These are phyloP conservation scores for Lactifluus volemus DNA, from an alignment of 768 basidiomycete species.

Conservation along the genomic window DNA sequence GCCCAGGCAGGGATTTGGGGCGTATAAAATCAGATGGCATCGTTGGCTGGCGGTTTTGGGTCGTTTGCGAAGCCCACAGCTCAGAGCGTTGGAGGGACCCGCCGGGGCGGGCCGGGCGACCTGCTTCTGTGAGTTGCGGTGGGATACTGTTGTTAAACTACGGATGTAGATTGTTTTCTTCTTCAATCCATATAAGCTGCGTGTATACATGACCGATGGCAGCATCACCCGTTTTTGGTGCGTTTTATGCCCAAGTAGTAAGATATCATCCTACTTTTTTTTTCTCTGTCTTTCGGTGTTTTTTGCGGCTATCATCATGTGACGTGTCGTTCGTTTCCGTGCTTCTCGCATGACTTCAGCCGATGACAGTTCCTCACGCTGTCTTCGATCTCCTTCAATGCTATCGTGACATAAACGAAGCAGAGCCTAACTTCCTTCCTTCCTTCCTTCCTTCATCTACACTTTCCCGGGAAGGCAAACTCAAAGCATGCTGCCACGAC, in stretches of 20 bases:
- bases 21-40: conserved; percentile 15
- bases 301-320: not conserved
- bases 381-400: not conserved
- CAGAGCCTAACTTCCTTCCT: too few species aligned
- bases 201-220: too few species aligned
- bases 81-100: conserved; percentile 19
- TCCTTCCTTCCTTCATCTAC: too few species aligned
- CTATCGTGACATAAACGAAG: too few species aligned
- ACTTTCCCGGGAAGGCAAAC: too few species aligned
- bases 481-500: not conserved
- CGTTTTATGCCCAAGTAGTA: not conserved
- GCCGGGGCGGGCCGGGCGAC: conserved; percentile 31
- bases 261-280: not conserved
- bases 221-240: not conserved
- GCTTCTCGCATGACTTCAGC: not conserved
- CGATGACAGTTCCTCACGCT: too few species aligned
- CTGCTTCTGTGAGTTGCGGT: conserved; percentile 29
- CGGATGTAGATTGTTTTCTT: not conserved
- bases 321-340: not conserved
- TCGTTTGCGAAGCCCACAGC: conserved; percentile 22
- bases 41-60: conserved; percentile 24
- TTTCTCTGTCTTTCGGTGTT: not conserved
- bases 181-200: not conserved
- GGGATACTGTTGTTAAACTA: not conserved
- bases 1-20: conserved; percentile 78